Percentiles rank a stretch among this genome's conserved stretches.
Evolutionary conservation across 805 yeast genomes (phyloP).

Genomic region (Candida germanica): DNA sequence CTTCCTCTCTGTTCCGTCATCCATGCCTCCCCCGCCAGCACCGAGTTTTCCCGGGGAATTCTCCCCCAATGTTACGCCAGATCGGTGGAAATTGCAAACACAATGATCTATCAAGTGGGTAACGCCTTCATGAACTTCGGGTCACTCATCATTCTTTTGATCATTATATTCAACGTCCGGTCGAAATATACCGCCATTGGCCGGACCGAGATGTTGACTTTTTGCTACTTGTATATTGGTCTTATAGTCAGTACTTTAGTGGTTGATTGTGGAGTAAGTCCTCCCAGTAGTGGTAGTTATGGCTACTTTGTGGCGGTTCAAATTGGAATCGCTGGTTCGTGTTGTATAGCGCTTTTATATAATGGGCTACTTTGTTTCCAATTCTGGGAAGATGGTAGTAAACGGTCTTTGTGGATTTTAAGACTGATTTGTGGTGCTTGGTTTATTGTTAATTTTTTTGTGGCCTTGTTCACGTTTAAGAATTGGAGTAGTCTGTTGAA

Average conservation of each 20-base stretch:
- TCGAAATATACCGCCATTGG: conserved; percentile 94
- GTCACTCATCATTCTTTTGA: conserved; percentile 57
- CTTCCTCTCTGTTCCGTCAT: conserved; percentile 80
- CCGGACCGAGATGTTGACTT: conserved; percentile 76
- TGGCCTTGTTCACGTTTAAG: conserved; percentile 71
- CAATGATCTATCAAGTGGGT: conserved; percentile 85
- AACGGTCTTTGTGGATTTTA: conserved; percentile 54
- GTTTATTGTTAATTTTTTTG: conserved; percentile 63
- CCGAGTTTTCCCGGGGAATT: conserved; percentile 52
- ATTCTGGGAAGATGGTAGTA: conserved; percentile 93
- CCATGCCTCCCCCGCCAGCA: conserved; percentile 43
- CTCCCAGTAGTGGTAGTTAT: conserved; percentile 74
- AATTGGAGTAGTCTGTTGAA: conserved; percentile 52
- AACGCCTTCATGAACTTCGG: conserved; percentile 83
- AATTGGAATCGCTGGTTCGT: conserved; percentile 66
- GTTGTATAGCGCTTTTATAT: conserved; percentile 64
- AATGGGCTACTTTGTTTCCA: conserved; percentile 84
- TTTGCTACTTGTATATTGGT: conserved; percentile 58
- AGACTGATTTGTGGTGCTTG: conserved; percentile 52
- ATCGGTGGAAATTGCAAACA: conserved; percentile 83
- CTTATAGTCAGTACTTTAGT: conserved; percentile 65
- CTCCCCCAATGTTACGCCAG: conserved; percentile 81
- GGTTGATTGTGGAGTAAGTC: conserved; percentile 90
- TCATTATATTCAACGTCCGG: conserved; percentile 74
- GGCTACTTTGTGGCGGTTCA: conserved; percentile 84